Conservation (phyloP, 1,284 basidiomycete species). For the Stygiomarasmius scandens region DNA sequence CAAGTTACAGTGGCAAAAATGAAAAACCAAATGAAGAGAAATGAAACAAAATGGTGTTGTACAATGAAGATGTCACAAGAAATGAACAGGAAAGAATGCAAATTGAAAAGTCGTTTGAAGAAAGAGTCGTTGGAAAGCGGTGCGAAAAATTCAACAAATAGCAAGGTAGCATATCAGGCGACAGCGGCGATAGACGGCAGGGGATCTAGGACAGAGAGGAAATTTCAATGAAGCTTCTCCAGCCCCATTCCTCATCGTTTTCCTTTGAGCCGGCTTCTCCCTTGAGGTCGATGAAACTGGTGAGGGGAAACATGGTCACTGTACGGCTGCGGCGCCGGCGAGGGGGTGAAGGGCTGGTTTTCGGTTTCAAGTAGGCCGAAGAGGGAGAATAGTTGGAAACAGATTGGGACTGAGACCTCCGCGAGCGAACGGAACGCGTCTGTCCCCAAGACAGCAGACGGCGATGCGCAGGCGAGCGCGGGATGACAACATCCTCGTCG, state of each 20-base stretch:
- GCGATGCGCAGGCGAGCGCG: not conserved
- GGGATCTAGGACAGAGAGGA: constrained; percentile 3
- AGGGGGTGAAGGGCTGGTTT: not conserved
- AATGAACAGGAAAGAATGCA: too few relatives aligned
- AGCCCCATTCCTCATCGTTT: constrained; percentile 7
- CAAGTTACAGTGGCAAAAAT: too few relatives aligned
- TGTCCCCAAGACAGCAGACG: not conserved
- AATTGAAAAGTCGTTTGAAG: too few relatives aligned
- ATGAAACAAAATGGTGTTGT: too few relatives aligned
- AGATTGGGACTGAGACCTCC: not conserved
- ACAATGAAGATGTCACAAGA: too few relatives aligned
- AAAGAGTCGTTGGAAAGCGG: too few relatives aligned
- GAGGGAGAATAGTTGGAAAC: not conserved
- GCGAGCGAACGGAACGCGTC: not conserved
- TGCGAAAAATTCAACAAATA: too few relatives aligned
- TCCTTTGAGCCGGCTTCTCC: not conserved
- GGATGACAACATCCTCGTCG: constrained; percentile 12
- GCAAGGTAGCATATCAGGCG: too few relatives aligned
- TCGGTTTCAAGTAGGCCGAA: not conserved
- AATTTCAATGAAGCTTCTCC: constrained; percentile 14
- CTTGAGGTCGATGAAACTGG: constrained; percentile 13
- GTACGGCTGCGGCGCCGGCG: constrained; percentile 2
- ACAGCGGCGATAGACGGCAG: too few relatives aligned
- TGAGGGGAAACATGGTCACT: constrained; percentile 10
- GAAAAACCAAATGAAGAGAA: too few relatives aligned